A percentile compares a stretch with the other conserved stretches of the same genome.
Evolutionary conservation across 2,329 filamentous ascomycete genomes (phyloP).

Genomic region (Aureobasidium pullulans): DNA sequence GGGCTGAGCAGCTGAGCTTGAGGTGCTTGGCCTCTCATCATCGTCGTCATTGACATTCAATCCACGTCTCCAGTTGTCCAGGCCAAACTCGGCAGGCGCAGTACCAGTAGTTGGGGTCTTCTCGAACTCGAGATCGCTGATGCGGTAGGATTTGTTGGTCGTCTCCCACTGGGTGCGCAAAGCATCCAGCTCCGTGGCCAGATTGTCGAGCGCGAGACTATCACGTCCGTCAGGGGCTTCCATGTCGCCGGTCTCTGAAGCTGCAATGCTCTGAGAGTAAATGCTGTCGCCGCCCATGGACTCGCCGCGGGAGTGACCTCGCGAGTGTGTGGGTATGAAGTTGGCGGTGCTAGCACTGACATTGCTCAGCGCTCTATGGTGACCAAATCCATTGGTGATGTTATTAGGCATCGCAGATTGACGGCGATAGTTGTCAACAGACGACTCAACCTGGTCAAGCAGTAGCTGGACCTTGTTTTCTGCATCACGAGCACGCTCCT

Average conservation of each 20-base stretch:
- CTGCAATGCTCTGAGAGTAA: constrained; percentile 39
- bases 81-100: constrained; percentile 5
- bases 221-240: constrained; percentile 39
- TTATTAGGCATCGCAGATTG: constrained; percentile 45
- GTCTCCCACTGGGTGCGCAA: constrained; percentile 90
- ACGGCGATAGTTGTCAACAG: constrained; percentile 89
- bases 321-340: constrained; percentile 19
- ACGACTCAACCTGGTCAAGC: constrained; percentile 87
- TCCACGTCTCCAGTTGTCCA: constrained; percentile 10
- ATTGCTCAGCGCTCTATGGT: constrained; percentile 36
- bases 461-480: constrained; percentile 90
- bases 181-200: constrained; percentile 82
- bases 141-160: constrained; percentile 87
- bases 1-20: neutral
- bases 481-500: constrained; percentile 78
- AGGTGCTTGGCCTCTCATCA: constrained; percentile 3
- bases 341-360: constrained; percentile 31
- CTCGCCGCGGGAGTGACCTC: constrained; percentile 47
- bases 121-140: constrained; percentile 54
- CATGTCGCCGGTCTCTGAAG: constrained; percentile 20
- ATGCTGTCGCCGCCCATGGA: constrained; percentile 56
- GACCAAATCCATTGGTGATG: constrained; percentile 33
- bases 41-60: neutral
- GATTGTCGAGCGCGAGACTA: constrained; percentile 72
- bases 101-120: constrained; percentile 12